These are phyloP conservation scores for Podospora comata DNA, from an alignment of 495 filamentous ascomycete genomes.

Conservation along the genomic window DNA sequence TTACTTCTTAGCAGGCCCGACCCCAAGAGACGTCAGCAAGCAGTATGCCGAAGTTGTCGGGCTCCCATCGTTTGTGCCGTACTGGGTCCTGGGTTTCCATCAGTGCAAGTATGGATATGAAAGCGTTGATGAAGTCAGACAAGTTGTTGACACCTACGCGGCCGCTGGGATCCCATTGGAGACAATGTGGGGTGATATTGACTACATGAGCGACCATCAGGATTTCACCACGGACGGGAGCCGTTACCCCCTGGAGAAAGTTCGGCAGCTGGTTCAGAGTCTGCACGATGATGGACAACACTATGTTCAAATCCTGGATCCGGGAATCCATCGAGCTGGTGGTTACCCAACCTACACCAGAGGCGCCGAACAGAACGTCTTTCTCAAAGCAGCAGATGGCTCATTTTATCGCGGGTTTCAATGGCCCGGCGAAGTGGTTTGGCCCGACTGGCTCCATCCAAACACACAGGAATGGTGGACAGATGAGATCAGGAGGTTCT, in stretches of 20 bases:
- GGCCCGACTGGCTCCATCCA: constrained; percentile 81
- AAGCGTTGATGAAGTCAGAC: constrained; percentile 68
- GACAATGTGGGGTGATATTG: constrained; percentile 88
- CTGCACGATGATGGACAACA: constrained; percentile 72
- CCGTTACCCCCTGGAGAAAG: constrained; percentile 62
- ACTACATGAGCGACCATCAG: constrained; percentile 63
- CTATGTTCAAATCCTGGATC: constrained; percentile 86
- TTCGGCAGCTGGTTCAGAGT: constrained; percentile 64
- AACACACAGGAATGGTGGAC: constrained; percentile 70
- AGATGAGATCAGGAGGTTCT: constrained; percentile 66
- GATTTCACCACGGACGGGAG: constrained; percentile 74
- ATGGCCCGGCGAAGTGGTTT: constrained; percentile 80
- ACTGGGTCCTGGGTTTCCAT: constrained; percentile 84
- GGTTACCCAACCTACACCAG: constrained; percentile 60
- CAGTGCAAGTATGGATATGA: constrained; percentile 81
- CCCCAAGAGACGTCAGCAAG: constrained; percentile 64
- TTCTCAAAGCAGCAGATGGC: constrained; percentile 63
- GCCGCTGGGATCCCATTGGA: constrained; percentile 75
- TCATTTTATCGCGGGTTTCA: constrained; percentile 71
- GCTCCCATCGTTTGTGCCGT: constrained; percentile 72
- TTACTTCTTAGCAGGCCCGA: constrained; percentile 76
- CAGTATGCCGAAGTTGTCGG: constrained; percentile 75
- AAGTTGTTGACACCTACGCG: constrained; percentile 77
- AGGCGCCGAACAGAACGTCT: constrained; percentile 58
- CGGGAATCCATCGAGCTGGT: constrained; percentile 64